A percentile compares a stretch with the other conserved stretches of the same genome.
phyloP scores from a whole-genome alignment of 768 basidiomycete genomes.

The Sporobolomyces phaffii region DNA sequence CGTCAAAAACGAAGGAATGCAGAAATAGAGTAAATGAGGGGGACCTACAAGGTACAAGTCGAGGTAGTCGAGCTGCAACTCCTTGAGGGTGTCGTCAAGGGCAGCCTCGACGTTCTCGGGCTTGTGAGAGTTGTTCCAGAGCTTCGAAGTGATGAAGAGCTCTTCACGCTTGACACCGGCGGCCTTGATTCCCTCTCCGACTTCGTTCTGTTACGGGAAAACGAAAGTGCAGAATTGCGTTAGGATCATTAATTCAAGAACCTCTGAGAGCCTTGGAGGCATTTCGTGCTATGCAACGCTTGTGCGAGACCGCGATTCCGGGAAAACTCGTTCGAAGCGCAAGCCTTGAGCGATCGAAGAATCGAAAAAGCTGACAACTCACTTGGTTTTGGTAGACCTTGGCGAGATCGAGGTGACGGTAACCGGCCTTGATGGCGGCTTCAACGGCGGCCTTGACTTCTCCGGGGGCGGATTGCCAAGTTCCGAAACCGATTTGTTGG shows the following conservation, averaged over 20 bases:
- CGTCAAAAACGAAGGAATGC: not conserved
- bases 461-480: constrained; percentile 68
- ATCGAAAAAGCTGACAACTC: too few relatives aligned
- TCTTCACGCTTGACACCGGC: constrained; percentile 72
- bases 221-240: too few relatives aligned
- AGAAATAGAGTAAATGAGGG: constrained; percentile 40
- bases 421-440: constrained; percentile 63
- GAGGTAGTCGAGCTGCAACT: constrained; percentile 68
- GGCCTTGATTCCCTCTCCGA: constrained; percentile 71
- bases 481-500: constrained; percentile 73
- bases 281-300: too few relatives aligned
- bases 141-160: constrained; percentile 64
- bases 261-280: too few relatives aligned
- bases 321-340: too few relatives aligned
- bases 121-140: constrained; percentile 71
- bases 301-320: too few relatives aligned
- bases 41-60: constrained; percentile 62
- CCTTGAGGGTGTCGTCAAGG: constrained; percentile 66
- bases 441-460: constrained; percentile 55
- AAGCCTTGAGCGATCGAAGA: too few relatives aligned
- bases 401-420: constrained; percentile 77
- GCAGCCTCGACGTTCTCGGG: constrained; percentile 64
- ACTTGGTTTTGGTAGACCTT: constrained; percentile 24
- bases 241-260: too few relatives aligned
- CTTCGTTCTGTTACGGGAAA: constrained; percentile 61